Evolutionary conservation across 768 basidiomycete species (phyloP).

Genomic region (Trametes coccinea): DNA sequence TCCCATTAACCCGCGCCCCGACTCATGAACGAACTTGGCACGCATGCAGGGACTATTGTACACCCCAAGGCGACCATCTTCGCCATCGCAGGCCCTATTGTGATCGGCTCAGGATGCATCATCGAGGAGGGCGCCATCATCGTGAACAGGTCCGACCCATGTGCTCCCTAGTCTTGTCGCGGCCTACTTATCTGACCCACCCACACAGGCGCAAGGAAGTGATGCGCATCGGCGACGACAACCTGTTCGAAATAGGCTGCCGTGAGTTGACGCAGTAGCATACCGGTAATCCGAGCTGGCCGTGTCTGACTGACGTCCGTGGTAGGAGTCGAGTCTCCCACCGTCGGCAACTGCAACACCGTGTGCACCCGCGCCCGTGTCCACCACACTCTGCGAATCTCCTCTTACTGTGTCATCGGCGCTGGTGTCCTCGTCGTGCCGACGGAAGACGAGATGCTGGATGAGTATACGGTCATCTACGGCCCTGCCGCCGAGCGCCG

Average conservation of each 20-base stretch:
- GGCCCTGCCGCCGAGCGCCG: conserved; percentile 74
- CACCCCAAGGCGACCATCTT: conserved; percentile 95
- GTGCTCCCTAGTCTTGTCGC: background rate
- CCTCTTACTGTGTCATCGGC: conserved; percentile 81
- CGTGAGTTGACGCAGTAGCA: conserved; percentile 51
- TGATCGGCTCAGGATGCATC: conserved; percentile 86
- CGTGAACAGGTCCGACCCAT: conserved; percentile 67
- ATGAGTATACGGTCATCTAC: conserved; percentile 83
- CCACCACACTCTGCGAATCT: conserved; percentile 78
- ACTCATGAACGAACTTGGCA: background rate
- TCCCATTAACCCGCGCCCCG: background rate
- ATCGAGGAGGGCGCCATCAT: conserved; percentile 91
- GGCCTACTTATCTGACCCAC: conserved; percentile 1
- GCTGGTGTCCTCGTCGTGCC: conserved; percentile 79
- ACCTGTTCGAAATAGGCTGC: conserved; percentile 92
- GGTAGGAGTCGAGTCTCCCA: conserved; percentile 82
- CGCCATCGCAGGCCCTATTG: conserved; percentile 86
- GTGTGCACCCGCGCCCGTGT: conserved; percentile 82
- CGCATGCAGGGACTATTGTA: conserved; percentile 68
- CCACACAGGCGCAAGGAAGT: conserved; percentile 65
- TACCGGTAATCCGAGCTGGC: too few species aligned
- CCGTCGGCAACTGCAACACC: conserved; percentile 84
- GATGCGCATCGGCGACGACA: conserved; percentile 92
- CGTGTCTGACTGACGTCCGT: background rate
- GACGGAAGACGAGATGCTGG: conserved; percentile 73